A percentile compares a stretch with the other conserved stretches of the same genome.
phyloP scores from a whole-genome alignment of 2,329 filamentous ascomycete genomes.

The Hansfordia pulvinata region DNA sequence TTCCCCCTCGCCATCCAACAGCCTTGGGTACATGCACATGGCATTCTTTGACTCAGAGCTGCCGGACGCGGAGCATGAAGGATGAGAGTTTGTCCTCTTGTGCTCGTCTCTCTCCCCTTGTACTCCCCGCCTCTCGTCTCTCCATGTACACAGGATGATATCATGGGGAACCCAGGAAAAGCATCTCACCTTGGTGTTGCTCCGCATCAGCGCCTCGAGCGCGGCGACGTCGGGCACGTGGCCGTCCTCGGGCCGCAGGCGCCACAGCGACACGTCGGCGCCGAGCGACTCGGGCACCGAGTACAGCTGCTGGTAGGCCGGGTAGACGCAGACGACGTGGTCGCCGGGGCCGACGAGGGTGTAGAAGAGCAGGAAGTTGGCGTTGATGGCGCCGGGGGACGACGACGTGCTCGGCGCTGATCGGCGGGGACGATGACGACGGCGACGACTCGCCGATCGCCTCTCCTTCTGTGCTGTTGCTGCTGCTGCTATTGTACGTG shows the following conservation, averaged over 20 bases:
- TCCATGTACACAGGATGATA: too few relatives aligned
- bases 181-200: conserved; percentile 59
- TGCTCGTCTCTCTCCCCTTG: too few relatives aligned
- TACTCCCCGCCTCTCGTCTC: too few relatives aligned
- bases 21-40: too few relatives aligned
- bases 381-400: conserved; percentile 71
- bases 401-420: conserved; percentile 46
- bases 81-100: too few relatives aligned
- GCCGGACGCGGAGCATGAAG: too few relatives aligned
- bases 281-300: conserved; percentile 60
- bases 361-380: conserved; percentile 74
- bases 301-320: conserved; percentile 79
- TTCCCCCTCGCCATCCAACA: too few relatives aligned
- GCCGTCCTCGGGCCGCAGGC: conserved; percentile 45
- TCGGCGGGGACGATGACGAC: conserved; percentile 23
- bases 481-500: conserved; percentile 54
- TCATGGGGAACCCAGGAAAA: conserved; percentile 34
- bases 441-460: too few relatives aligned
- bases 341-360: conserved; percentile 58
- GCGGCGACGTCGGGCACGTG: conserved; percentile 57
- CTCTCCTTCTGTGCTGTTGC: too few relatives aligned
- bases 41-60: too few relatives aligned
- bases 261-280: conserved; percentile 68
- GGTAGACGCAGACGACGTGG: conserved; percentile 77
- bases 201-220: conserved; percentile 48